Evolutionary conservation across 441 rosid genomes (phyloP).

Genomic region (Dalechampia spathulata): DNA sequence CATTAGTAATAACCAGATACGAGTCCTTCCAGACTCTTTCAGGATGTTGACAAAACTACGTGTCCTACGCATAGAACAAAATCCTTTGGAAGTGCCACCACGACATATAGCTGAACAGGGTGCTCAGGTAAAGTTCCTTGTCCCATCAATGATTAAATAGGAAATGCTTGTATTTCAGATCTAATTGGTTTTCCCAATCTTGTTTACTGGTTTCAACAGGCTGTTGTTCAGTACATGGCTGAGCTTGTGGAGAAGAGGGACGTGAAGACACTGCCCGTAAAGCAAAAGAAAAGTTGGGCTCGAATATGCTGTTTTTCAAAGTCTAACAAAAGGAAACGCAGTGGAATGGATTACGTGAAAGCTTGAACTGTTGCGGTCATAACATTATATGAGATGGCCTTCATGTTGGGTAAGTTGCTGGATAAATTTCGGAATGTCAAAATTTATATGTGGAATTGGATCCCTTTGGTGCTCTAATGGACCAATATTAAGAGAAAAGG

Average conservation of each 20-base stretch:
- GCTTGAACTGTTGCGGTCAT: constrained; percentile 26
- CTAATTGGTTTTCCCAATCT: not conserved
- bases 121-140: constrained; percentile 59
- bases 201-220: constrained; percentile 28
- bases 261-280: constrained; percentile 39
- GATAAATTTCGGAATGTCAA: not conserved
- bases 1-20: constrained; percentile 95
- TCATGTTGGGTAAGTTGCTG: constrained; percentile 19
- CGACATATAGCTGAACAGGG: constrained; percentile 64
- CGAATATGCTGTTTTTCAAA: constrained; percentile 74
- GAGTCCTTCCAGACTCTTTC: constrained; percentile 79
- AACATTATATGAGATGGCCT: constrained; percentile 9
- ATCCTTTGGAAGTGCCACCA: constrained; percentile 89
- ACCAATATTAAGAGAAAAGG: no score
- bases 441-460: not conserved
- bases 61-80: constrained; percentile 57
- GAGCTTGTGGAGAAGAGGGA: constrained; percentile 60
- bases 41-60: constrained; percentile 58
- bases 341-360: constrained; percentile 50
- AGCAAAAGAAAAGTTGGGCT: constrained; percentile 78
- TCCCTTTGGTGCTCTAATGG: no score
- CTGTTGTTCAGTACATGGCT: constrained; percentile 76
- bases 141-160: not conserved
- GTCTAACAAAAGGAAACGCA: constrained; percentile 72
- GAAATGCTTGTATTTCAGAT: not conserved